These are phyloP conservation scores for Thielaviopsis euricoi DNA, from an alignment of 2,329 filamentous ascomycete genomes.

Conservation along the genomic window DNA sequence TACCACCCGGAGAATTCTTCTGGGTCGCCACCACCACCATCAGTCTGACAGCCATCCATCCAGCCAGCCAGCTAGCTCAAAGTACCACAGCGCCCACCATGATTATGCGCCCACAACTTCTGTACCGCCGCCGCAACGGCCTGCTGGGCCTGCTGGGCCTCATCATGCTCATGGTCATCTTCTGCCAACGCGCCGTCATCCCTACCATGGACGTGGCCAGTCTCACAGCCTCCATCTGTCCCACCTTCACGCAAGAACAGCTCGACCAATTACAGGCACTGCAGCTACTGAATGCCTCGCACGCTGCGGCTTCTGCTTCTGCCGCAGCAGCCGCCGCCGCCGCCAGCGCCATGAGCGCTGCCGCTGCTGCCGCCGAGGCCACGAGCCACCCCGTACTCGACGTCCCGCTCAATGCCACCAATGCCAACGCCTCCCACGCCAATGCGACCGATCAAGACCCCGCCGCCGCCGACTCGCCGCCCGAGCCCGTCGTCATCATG, in stretches of 20 bases:
- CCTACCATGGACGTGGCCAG: background rate
- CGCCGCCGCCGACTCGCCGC: background rate
- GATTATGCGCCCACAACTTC: background rate
- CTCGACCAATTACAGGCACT: background rate
- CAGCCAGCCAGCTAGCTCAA: background rate
- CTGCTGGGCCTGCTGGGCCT: background rate
- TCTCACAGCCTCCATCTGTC: background rate
- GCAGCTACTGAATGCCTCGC: background rate
- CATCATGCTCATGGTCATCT: background rate
- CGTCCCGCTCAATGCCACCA: background rate
- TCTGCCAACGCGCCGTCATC: background rate
- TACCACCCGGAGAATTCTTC: too few species aligned
- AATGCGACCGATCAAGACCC: background rate
- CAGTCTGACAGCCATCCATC: too few species aligned
- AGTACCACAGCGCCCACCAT: background rate
- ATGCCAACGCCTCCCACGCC: background rate
- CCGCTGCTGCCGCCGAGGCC: background rate
- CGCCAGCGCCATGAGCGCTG: background rate
- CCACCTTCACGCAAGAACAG: background rate
- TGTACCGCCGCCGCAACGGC: background rate
- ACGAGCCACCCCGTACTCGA: background rate
- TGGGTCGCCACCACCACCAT: background rate
- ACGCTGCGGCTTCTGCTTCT: background rate
- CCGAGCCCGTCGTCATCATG: conserved; percentile 1
- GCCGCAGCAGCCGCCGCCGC: too few species aligned